Conservation (phyloP, 2,329 filamentous ascomycete species). For the Pestalotiopsis fici region DNA sequence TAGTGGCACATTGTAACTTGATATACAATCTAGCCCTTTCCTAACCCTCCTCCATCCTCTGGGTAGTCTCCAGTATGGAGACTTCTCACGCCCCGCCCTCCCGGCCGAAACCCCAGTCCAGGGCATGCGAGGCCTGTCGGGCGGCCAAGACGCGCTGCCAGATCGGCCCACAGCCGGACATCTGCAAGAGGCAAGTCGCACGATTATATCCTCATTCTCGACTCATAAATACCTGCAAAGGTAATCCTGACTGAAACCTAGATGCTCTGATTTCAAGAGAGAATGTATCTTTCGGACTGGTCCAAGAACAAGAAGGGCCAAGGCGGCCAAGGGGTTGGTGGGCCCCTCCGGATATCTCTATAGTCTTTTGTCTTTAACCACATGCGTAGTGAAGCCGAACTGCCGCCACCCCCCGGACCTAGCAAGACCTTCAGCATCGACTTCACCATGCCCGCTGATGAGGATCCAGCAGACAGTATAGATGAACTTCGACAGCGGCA, state of each 20-base stretch:
- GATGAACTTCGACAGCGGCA: slow-evolving; percentile 45
- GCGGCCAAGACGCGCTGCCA: slow-evolving; percentile 56
- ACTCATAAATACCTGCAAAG: not conserved
- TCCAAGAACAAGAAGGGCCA: slow-evolving; percentile 49
- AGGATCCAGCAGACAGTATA: slow-evolving; percentile 39
- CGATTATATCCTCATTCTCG: not conserved
- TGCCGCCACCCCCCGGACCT: slow-evolving; percentile 35
- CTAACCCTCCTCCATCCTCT: not conserved
- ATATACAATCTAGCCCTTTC: not conserved
- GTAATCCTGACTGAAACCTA: slow-evolving; percentile 22
- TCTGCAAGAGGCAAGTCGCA: slow-evolving; percentile 50
- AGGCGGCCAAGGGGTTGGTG: slow-evolving; percentile 41
- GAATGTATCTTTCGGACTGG: slow-evolving; percentile 55
- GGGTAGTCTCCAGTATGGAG: not conserved
- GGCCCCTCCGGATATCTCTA: slow-evolving; percentile 16
- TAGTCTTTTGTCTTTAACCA: not conserved
- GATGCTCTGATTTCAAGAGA: slow-evolving; percentile 52
- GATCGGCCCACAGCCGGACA: slow-evolving; percentile 44
- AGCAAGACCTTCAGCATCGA: slow-evolving; percentile 56
- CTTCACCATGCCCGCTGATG: slow-evolving; percentile 44
- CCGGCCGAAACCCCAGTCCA: slow-evolving; percentile 38
- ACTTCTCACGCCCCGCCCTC: not conserved
- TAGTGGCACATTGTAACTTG: not conserved
- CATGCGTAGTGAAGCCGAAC: slow-evolving; percentile 18
- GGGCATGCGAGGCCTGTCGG: slow-evolving; percentile 55